A percentile compares a stretch with the other conserved stretches of the same genome.
These are phyloP conservation scores for Plasmopara halstedii DNA, from an alignment of 352 stramenopile genomes.

Conservation along the genomic window DNA sequence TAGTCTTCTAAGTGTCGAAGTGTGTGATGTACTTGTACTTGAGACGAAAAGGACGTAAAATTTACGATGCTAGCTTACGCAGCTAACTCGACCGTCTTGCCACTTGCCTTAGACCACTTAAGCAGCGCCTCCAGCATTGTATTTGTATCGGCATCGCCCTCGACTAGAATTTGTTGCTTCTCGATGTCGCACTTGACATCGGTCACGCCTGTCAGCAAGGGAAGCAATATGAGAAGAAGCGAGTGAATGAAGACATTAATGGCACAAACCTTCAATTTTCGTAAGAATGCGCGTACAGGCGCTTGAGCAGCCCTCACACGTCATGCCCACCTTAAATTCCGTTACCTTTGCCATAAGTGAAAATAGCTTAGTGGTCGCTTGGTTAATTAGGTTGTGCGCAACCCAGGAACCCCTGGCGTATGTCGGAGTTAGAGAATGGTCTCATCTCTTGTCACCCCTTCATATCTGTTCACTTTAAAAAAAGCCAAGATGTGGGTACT, in stretches of 20 bases:
- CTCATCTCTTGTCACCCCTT: too few relatives aligned
- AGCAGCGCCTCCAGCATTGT: conserved; percentile 79
- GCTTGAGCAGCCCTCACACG: conserved; percentile 84
- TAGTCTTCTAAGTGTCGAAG: too few relatives aligned
- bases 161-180: conserved; percentile 81
- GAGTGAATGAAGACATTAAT: neutral
- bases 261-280: conserved; percentile 74
- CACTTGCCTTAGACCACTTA: conserved; percentile 85
- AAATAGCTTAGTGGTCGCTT: too few relatives aligned
- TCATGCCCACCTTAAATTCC: conserved; percentile 89
- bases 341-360: conserved; percentile 67
- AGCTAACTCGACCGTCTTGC: conserved; percentile 78
- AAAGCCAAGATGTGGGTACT: too few relatives aligned
- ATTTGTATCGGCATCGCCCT: conserved; percentile 65
- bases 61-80: conserved; percentile 27
- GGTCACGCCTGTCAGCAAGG: conserved; percentile 53
- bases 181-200: conserved; percentile 82
- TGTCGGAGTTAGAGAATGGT: too few relatives aligned
- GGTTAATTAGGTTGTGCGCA: too few relatives aligned
- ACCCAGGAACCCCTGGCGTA: too few relatives aligned
- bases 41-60: conserved; percentile 3
- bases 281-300: conserved; percentile 85
- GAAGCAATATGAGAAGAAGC: neutral
- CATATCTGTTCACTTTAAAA: too few relatives aligned
- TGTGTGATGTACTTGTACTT: neutral